Evolutionary conservation across 225 moss, liverwort and hornwort genomes (phyloP).

Genomic region (Marchantia polymorpha): DNA sequence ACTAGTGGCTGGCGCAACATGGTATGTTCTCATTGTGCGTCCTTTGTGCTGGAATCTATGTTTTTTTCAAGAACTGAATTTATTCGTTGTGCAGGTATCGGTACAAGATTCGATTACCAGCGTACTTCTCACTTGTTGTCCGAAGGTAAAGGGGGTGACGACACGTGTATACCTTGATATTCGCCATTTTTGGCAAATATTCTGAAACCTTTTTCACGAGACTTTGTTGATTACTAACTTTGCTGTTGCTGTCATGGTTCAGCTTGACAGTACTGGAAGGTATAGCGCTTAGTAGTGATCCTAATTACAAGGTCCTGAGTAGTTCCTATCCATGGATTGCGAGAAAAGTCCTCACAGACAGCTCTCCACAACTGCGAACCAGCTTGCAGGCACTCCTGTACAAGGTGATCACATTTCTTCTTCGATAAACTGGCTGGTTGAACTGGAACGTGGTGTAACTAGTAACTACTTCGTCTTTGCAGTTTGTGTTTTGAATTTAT

Average conservation of each 20-base stretch:
- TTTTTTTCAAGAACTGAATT: background rate
- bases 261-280: constrained; percentile 99
- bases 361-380: constrained; percentile 74
- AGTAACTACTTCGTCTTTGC: too few relatives aligned
- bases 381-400: constrained; percentile 79
- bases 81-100: constrained; percentile 60
- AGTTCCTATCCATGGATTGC: constrained; percentile 99
- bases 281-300: constrained; percentile 88
- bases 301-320: constrained; percentile 92
- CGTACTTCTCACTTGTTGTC: constrained; percentile 94
- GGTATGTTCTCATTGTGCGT: background rate
- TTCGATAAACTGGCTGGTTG: background rate
- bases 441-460: too few relatives aligned
- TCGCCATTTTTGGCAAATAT: background rate
- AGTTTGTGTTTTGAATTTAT: too few relatives aligned
- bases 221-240: background rate
- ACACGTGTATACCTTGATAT: background rate
- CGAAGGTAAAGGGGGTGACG: constrained; percentile 57
- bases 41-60: background rate
- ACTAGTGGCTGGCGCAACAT: background rate
- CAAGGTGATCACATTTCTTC: constrained; percentile 48
- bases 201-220: background rate
- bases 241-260: constrained; percentile 18
- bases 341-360: constrained; percentile 88
- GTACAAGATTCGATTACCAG: constrained; percentile 85